A percentile compares a stretch with the other conserved stretches of the same genome.
phyloP scores from a whole-genome alignment of 78 protist species.

The Guillardia theta region DNA sequence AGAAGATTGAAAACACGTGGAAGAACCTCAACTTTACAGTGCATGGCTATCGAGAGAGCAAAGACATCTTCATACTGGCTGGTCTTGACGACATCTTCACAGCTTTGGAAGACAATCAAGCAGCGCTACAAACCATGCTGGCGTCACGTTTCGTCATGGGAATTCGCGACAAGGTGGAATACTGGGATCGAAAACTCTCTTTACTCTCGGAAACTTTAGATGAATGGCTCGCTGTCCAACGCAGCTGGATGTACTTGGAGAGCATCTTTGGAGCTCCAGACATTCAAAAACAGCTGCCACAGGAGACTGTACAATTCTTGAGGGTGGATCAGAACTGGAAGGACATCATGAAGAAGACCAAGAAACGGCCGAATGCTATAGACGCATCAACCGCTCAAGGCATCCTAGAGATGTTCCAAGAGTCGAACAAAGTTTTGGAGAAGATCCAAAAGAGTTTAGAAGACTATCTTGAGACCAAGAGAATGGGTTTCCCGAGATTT shows the following conservation, averaged over 20 bases:
- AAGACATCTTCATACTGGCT: conserved; percentile 55
- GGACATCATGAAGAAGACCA: conserved; percentile 61
- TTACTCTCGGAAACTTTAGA: conserved; percentile 75
- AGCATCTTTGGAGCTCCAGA: conserved; percentile 74
- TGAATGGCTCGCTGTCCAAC: conserved; percentile 81
- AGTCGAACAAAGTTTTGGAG: conserved; percentile 63
- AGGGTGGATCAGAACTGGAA: conserved; percentile 70
- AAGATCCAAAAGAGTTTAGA: conserved; percentile 73
- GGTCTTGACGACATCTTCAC: conserved; percentile 60
- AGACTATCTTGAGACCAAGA: conserved; percentile 79
- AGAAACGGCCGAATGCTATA: conserved; percentile 53
- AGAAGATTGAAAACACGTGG: conserved; percentile 53
- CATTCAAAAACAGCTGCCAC: conserved; percentile 74
- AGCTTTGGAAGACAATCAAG: conserved; percentile 58
- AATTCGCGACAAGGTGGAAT: conserved; percentile 62
- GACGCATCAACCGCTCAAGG: not conserved
- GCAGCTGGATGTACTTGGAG: conserved; percentile 67
- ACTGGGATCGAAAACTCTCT: conserved; percentile 69
- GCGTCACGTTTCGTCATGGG: conserved; percentile 73
- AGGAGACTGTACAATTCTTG: conserved; percentile 65
- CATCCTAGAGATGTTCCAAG: conserved; percentile 56
- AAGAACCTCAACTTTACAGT: conserved; percentile 42
- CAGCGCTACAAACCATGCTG: conserved; percentile 67
- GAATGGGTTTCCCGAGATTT: conserved; percentile 78
- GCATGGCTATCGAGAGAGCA: conserved; percentile 36